phyloP scores from a whole-genome alignment of 2,329 filamentous ascomycete species.

The Calonectria ilicicola region DNA sequence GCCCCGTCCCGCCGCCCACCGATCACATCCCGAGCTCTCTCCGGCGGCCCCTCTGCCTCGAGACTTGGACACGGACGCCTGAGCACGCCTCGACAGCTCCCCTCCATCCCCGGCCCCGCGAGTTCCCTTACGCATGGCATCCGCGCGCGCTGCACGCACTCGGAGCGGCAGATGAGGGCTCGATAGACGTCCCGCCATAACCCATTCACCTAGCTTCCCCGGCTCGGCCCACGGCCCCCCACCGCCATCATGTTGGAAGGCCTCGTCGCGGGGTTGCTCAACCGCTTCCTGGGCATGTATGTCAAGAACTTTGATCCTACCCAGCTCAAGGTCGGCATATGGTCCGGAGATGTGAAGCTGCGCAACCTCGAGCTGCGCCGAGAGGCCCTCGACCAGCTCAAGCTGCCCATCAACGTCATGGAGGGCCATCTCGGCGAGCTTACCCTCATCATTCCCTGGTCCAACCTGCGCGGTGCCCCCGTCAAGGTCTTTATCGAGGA shows the following conservation, averaged over 20 bases:
- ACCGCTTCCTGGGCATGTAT: slow-evolving; percentile 99
- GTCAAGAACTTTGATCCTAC: slow-evolving; percentile 99
- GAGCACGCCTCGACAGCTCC: background rate
- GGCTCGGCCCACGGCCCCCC: slow-evolving; percentile 79
- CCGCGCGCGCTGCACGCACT: slow-evolving; percentile 24
- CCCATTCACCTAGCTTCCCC: slow-evolving; percentile 52
- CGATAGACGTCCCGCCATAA: slow-evolving; percentile 32
- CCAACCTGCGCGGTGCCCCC: slow-evolving; percentile 92
- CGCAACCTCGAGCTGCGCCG: slow-evolving; percentile 91
- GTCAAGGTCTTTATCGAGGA: slow-evolving; percentile 97
- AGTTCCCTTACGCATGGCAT: slow-evolving; percentile 38
- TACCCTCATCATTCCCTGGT: slow-evolving; percentile 96
- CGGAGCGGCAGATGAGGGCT: slow-evolving; percentile 37
- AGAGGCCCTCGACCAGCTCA: slow-evolving; percentile 97
- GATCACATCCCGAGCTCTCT: background rate
- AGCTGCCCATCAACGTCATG: slow-evolving; percentile 94
- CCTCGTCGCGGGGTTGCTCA: slow-evolving; percentile 95
- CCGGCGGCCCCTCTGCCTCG: slow-evolving; percentile 10
- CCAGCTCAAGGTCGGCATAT: slow-evolving; percentile 98
- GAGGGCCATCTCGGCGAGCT: slow-evolving; percentile 94
- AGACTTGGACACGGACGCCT: slow-evolving; percentile 13
- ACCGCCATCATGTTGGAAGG: slow-evolving; percentile 89
- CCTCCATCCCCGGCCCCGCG: slow-evolving; percentile 6
- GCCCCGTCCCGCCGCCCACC: background rate
- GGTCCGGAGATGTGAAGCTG: slow-evolving; percentile 98